Evolutionary conservation across 495 filamentous ascomycete species (phyloP).

Genomic region (Aspergillus diversus): DNA sequence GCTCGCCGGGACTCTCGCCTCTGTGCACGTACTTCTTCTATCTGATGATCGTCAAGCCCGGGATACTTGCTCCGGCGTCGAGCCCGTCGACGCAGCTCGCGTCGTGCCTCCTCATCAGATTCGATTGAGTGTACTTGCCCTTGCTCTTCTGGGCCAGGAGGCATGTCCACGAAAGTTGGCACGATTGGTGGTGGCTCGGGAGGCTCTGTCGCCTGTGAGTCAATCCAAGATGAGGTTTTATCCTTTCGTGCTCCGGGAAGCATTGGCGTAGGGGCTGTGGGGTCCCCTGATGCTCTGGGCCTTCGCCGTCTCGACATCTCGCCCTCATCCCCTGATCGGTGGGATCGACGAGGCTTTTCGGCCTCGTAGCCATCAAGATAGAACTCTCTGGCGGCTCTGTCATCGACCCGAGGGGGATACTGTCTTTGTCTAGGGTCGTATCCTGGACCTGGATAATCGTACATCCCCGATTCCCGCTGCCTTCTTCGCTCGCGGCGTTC

Average conservation of each 20-base stretch:
- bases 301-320: slow-evolving; percentile 36
- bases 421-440: slow-evolving; percentile 36
- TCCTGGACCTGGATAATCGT: slow-evolving; percentile 28
- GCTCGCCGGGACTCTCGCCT: slow-evolving; percentile 36
- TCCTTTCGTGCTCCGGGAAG: slow-evolving; percentile 46
- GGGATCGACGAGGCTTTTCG: slow-evolving; percentile 30
- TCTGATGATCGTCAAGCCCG: slow-evolving; percentile 43
- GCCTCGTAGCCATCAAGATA: slow-evolving; percentile 26
- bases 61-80: slow-evolving; percentile 44
- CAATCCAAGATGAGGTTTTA: slow-evolving; percentile 65
- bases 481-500: slow-evolving; percentile 47
- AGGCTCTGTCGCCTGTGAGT: slow-evolving; percentile 57
- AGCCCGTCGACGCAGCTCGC: slow-evolving; percentile 40
- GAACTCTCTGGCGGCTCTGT: slow-evolving; percentile 26
- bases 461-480: slow-evolving; percentile 42
- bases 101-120: slow-evolving; percentile 47
- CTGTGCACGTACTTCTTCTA: slow-evolving; percentile 40
- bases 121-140: slow-evolving; percentile 41
- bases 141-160: slow-evolving; percentile 40
- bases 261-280: slow-evolving; percentile 22
- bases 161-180: slow-evolving; percentile 57
- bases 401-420: slow-evolving; percentile 40
- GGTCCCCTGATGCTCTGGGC: slow-evolving; percentile 30
- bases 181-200: slow-evolving; percentile 62
- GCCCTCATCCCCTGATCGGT: slow-evolving; percentile 34